Evolutionary conservation across 148 eudicot genomes (phyloP), one percentile per base, ranked within the genome.

Genomic region (Vaccinium macrocarpon): DNA sequence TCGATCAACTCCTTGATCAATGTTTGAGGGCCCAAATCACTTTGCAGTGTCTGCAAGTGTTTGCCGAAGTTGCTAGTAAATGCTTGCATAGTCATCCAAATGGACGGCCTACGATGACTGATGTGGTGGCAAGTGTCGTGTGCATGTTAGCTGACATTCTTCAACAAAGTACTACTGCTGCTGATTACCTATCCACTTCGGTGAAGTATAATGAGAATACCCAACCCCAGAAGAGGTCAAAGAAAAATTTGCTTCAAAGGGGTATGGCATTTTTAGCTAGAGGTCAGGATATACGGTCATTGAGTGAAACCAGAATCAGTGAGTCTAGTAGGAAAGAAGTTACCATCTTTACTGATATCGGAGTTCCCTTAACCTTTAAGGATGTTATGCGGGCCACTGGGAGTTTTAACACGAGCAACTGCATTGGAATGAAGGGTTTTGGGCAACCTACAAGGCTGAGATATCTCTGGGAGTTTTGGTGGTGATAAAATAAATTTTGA

Each of bases 341-440:
- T 35, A 90, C 84, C 21, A 80, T 91, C 61, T 89, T 91, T 46
- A 87, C 83, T 15, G 89, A 91, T 59, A 86, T 88, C 1, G 89
- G 88, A 13, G 89, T 89, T 13, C 85, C 89, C 16, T 84, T 91
- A 71, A 85, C 89, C 8, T 87, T 84, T 51, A 91, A 89, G 84
- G 85, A 84, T 53, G 93, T 91, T 68, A 88, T 89, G 8, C 88
- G 84, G 64, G 86, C 88, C 48, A 87, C 88, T 0, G 88, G 88
- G 53, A 84, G 78, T 76, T 91, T 90, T 80, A 89, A 88, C 52
- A 88, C 92, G 3, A 89, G 86, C 83, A 91, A 90, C 78, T 91
- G 90, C 87, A 91, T 91, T 4, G 93, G 93, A 91, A 77, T 73
- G 90, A 91, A 21, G 91, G 91, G 5, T 91, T 91, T 70, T 90